Evolutionary conservation across 202 grass and related monocot genomes (phyloP).

Genomic region (Bolboschoenoplectus hybrid): DNA sequence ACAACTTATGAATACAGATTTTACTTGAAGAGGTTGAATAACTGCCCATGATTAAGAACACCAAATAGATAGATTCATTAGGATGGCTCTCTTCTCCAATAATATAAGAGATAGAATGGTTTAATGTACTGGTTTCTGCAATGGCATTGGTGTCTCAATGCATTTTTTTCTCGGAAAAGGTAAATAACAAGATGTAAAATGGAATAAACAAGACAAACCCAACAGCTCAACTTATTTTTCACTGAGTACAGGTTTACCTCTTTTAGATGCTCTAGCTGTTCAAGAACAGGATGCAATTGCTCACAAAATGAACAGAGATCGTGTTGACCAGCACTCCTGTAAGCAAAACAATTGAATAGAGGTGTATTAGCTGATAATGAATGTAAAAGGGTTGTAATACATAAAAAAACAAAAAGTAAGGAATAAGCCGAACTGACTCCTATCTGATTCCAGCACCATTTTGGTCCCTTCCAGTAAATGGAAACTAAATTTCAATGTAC

Average conservation of each 20-base stretch:
- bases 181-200: background rate
- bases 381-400: background rate
- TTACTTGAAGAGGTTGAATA: background rate
- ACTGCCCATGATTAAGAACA: background rate
- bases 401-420: background rate
- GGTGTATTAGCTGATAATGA: background rate
- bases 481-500: background rate
- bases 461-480: background rate
- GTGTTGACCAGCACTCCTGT: conserved; percentile 37
- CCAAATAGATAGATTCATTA: background rate
- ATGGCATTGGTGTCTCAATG: background rate
- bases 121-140: background rate
- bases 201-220: conserved; percentile 23
- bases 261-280: conserved; percentile 84
- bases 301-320: conserved; percentile 65
- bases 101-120: background rate
- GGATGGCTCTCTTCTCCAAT: background rate
- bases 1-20: background rate
- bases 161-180: background rate
- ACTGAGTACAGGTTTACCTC: conserved; percentile 52
- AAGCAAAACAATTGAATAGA: background rate
- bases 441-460: conserved; percentile 2
- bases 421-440: background rate
- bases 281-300: conserved; percentile 70
- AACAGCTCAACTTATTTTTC: background rate